Base-by-base conservation (phyloP, 805 yeast genomes). In the Starmerella floris region DNA sequence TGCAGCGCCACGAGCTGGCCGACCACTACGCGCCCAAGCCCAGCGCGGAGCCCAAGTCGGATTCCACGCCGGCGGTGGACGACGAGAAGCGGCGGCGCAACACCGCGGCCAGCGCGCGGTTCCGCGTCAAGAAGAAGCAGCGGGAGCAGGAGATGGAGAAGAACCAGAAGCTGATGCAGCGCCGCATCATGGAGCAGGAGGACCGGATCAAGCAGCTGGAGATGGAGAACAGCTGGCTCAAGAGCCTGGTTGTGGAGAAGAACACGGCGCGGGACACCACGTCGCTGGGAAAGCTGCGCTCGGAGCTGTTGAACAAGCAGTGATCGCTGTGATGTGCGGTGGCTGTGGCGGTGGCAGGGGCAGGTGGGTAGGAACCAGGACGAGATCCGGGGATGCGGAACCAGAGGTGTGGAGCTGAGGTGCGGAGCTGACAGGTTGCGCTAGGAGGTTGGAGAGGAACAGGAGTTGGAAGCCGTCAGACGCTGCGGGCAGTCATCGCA, bases 71-170 rank as follows among this genome's bases (percentile, higher is more conserved):
- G 21, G 19, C 19, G 31, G 26, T 70, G 20, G 77, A 73, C 45
- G 70, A 69, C 35, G 91, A 81, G 56, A 88, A 83, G 63, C 72
- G 94, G 48, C 74, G 80, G 50, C 72, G 93, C 54, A 87, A 85
- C 63, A 85, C 95, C 0, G 95, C 91, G 1, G 97, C 98, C 1
- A 77, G 88, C 19, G 96, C 96, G 3, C 69, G 97, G 46, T 88
- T 88, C 68, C 72, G 98, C 50, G 74, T 84, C 58, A 84, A 83
- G 71, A 85, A 83, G 75, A 87, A 88, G 70, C 56, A 80, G 63
- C 81, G 83, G 60, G 96, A 88, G 63, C 91, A 82, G 63, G 88
- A 87, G 58, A 73, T 88, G 77, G 95, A 87, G 62, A 68, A 76
- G 45, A 75, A 71, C 45, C 71, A 87, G 17, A 73, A 74, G 52